phyloP scores from a whole-genome alignment of 2,329 filamentous ascomycete species.

The Ascochyta clinopodiicola region DNA sequence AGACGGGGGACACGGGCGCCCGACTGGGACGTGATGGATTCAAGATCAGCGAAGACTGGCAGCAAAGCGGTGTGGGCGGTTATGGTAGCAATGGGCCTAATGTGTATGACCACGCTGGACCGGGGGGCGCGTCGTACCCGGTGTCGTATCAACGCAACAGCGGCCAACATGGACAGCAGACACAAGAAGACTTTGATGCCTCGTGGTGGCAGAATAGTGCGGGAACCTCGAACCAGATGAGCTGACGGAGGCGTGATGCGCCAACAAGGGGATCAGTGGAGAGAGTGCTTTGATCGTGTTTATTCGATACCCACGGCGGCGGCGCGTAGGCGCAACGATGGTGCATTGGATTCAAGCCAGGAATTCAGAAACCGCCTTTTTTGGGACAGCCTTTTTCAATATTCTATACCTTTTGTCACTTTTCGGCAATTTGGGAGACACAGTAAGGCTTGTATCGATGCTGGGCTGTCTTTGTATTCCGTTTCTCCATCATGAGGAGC shows the following conservation, averaged over 20 bases:
- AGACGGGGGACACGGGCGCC: conserved; percentile 38
- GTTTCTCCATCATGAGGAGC: neutral
- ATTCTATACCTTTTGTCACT: no score
- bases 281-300: neutral
- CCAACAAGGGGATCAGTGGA: neutral
- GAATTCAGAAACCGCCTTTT: neutral
- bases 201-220: conserved; percentile 14
- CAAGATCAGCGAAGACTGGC: conserved; percentile 38
- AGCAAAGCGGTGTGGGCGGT: conserved; percentile 24
- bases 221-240: conserved; percentile 3
- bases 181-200: conserved; percentile 9
- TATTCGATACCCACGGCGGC: conserved; percentile 7
- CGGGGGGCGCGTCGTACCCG: conserved; percentile 1
- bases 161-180: conserved; percentile 2
- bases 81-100: conserved; percentile 6
- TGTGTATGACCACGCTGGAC: neutral
- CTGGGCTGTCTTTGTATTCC: neutral
- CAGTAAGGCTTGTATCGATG: neutral
- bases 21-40: conserved; percentile 45
- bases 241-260: neutral
- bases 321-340: conserved; percentile 1
- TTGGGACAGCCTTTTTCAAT: neutral
- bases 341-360: neutral
- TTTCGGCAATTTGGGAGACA: neutral
- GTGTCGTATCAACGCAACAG: conserved; percentile 12